Evolutionary conservation across 2,329 filamentous ascomycete species (phyloP).

Genomic region (Furcasterigmium sp.): DNA sequence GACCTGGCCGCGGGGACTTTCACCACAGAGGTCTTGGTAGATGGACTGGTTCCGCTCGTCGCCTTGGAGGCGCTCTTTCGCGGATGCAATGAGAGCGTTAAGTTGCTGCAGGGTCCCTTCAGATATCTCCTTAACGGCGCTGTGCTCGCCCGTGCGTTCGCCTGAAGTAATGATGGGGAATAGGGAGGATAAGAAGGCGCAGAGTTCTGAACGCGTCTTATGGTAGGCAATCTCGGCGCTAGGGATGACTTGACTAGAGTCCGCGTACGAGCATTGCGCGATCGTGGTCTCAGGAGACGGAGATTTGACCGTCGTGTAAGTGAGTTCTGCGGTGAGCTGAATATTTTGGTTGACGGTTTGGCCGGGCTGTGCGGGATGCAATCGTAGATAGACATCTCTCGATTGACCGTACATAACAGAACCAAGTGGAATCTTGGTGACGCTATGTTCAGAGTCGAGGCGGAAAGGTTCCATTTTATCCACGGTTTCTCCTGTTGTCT

Average conservation of each 20-base stretch:
- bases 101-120: conserved; percentile 16
- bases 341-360: conserved; percentile 25
- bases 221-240: conserved; percentile 42
- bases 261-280: not conserved
- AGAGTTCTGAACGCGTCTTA: conserved; percentile 42
- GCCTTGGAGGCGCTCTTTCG: conserved; percentile 27
- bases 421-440: conserved; percentile 36
- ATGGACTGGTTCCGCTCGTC: conserved; percentile 40
- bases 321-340: conserved; percentile 19
- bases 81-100: conserved; percentile 19
- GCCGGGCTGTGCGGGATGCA: conserved; percentile 6
- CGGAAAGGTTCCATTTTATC: conserved; percentile 18
- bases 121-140: no score
- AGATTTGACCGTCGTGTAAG: conserved; percentile 13
- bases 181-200: conserved; percentile 40
- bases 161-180: conserved; percentile 29
- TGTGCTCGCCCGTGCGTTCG: no score
- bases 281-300: not conserved
- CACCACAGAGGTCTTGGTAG: conserved; percentile 40
- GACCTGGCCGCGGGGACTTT: conserved; percentile 42
- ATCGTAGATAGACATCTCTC: conserved; percentile 45
- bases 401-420: conserved; percentile 58
- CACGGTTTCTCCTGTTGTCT: conserved; percentile 33
- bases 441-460: conserved; percentile 5
- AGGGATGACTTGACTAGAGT: conserved; percentile 3